phyloP scores from a whole-genome alignment of 306 rosid genomes.

The Canavalia ensiformis region DNA sequence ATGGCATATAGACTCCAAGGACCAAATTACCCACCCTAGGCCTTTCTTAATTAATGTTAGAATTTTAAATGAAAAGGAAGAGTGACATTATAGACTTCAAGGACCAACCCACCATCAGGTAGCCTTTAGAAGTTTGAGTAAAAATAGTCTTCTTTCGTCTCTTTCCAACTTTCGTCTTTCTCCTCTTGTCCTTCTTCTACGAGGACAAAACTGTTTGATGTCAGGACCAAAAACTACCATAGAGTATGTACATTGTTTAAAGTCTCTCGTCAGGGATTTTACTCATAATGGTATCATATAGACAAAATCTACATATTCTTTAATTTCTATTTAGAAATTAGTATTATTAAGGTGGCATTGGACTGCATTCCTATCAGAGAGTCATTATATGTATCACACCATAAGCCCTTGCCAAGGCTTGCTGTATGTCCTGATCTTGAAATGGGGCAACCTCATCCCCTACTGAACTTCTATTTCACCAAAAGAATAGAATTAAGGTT shows the following conservation, averaged over 20 bases:
- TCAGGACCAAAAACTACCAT: slow-evolving; percentile 47
- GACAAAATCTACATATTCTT: slow-evolving; percentile 17
- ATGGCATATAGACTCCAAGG: neutral
- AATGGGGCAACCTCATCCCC: slow-evolving; percentile 23
- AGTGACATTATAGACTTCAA: slow-evolving; percentile 53
- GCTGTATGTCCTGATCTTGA: slow-evolving; percentile 11
- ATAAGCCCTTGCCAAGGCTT: slow-evolving; percentile 5
- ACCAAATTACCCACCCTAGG: neutral
- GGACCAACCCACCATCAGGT: slow-evolving; percentile 64
- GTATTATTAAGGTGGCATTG: neutral
- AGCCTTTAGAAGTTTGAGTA: slow-evolving; percentile 54
- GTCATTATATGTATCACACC: slow-evolving; percentile 9
- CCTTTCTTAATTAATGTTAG: slow-evolving; percentile 43
- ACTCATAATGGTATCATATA: slow-evolving; percentile 16
- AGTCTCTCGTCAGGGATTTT: slow-evolving; percentile 33
- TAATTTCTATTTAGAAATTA: slow-evolving; percentile 24
- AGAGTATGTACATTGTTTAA: slow-evolving; percentile 37
- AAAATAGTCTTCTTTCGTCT: slow-evolving; percentile 52
- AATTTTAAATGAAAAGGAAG: slow-evolving; percentile 46
- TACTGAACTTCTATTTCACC: slow-evolving; percentile 3
- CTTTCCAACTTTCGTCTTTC: slow-evolving; percentile 58
- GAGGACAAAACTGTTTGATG: slow-evolving; percentile 53
- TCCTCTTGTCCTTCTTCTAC: slow-evolving; percentile 58
- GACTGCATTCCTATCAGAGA: neutral
- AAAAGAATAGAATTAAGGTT: slow-evolving; percentile 33